phyloP scores from a whole-genome alignment of 2,329 filamentous ascomycete genomes.

The Fusarium sp. region DNA sequence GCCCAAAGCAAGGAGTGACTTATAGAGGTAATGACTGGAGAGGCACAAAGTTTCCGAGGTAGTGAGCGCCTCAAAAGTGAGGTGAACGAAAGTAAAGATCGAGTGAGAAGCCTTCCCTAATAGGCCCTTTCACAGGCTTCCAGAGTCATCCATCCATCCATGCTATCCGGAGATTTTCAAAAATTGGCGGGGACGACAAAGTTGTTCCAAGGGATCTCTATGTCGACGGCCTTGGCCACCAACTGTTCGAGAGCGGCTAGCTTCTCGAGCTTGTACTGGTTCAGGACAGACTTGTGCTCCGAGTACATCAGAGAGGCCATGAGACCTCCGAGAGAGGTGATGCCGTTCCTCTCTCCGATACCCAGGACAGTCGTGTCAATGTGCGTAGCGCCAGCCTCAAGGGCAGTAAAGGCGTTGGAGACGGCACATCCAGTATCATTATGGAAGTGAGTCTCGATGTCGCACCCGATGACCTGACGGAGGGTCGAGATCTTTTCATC shows the following conservation, averaged over 20 bases:
- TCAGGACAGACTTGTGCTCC: conserved; percentile 83
- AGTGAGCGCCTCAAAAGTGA: conserved; percentile 9
- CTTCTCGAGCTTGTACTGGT: conserved; percentile 91
- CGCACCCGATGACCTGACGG: conserved; percentile 69
- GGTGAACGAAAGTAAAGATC: conserved; percentile 11
- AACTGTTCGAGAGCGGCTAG: conserved; percentile 89
- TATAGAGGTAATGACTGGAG: not conserved
- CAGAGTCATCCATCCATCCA: not conserved
- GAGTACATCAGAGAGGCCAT: conserved; percentile 21
- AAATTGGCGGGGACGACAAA: conserved; percentile 4
- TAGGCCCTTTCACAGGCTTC: conserved; percentile 8
- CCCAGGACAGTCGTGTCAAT: conserved; percentile 82
- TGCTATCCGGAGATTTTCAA: not conserved
- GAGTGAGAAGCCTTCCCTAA: conserved; percentile 7
- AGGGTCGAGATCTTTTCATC: conserved; percentile 89
- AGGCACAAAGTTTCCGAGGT: conserved; percentile 6
- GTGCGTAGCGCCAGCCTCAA: conserved; percentile 89
- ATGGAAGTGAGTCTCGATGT: conserved; percentile 72
- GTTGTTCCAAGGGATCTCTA: conserved; percentile 25
- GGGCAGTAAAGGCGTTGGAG: conserved; percentile 87
- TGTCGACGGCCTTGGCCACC: conserved; percentile 72
- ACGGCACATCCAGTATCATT: conserved; percentile 93
- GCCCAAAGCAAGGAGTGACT: not conserved
- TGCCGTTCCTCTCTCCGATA: conserved; percentile 67
- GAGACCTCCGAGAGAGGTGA: conserved; percentile 64